Conservation (phyloP, 2,329 filamentous ascomycete genomes). For the Orbilia oligospora region DNA sequence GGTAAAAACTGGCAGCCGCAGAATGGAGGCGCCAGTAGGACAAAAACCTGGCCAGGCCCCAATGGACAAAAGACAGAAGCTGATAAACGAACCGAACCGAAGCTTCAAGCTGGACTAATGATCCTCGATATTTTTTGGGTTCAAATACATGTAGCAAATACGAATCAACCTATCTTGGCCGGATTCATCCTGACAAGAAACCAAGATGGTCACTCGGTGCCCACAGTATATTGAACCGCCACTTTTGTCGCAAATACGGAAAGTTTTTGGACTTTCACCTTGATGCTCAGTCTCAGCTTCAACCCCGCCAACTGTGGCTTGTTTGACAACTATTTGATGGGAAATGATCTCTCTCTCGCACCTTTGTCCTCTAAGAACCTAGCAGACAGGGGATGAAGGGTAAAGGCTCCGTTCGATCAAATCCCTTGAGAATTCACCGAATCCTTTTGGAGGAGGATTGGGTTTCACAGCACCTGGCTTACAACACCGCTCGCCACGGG, state of each 20-base stretch:
- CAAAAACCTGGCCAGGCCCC: too few species aligned
- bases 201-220: background rate
- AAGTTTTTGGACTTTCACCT: background rate
- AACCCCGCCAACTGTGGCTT: background rate
- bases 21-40: too few species aligned
- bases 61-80: too few species aligned
- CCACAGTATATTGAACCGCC: background rate
- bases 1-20: too few species aligned
- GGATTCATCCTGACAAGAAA: background rate
- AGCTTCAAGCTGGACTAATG: too few species aligned
- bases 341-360: background rate
- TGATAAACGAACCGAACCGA: too few species aligned
- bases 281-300: background rate
- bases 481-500: too few species aligned
- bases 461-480: too few species aligned
- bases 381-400: background rate
- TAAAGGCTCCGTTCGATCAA: background rate
- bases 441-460: too few species aligned
- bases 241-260: background rate
- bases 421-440: background rate
- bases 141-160: background rate
- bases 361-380: background rate
- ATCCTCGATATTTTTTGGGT: background rate
- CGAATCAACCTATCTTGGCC: background rate
- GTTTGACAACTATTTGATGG: background rate